These are phyloP conservation scores for Yamadazyma sp. DNA, from an alignment of 1,139 yeast genomes.

Conservation along the genomic window DNA sequence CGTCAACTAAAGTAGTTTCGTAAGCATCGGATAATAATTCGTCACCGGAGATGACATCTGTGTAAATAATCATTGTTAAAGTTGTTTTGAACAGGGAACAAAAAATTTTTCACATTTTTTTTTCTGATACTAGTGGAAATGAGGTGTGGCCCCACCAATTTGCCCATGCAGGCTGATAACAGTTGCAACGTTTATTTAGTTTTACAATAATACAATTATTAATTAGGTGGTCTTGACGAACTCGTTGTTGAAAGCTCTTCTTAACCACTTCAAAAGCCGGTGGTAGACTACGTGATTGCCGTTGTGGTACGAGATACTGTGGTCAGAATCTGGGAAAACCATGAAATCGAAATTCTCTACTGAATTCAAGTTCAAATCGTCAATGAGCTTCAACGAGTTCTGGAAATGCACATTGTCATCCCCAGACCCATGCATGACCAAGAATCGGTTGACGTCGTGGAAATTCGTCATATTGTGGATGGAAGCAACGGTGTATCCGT, in stretches of 20 bases:
- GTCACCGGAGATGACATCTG: conserved; percentile 88
- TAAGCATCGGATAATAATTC: conserved; percentile 98
- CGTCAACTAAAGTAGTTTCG: conserved; percentile 82
- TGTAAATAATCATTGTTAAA: conserved; percentile 40
- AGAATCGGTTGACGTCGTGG: conserved; percentile 54
- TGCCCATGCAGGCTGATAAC: too few species aligned
- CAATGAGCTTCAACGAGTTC: conserved; percentile 63
- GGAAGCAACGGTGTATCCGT: conserved; percentile 55
- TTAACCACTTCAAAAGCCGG: conserved; percentile 59
- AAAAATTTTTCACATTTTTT: conserved; percentile 1
- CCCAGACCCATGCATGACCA: conserved; percentile 78
- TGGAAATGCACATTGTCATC: conserved; percentile 84
- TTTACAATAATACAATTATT: background rate
- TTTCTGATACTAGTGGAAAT: background rate
- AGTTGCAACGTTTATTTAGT: too few species aligned
- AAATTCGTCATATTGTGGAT: conserved; percentile 51
- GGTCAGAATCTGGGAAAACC: conserved; percentile 80
- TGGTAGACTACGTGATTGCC: conserved; percentile 68
- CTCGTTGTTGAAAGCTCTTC: conserved; percentile 21
- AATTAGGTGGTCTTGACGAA: background rate
- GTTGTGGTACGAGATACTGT: conserved; percentile 67
- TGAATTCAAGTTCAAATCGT: conserved; percentile 53
- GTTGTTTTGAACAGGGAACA: conserved; percentile 2
- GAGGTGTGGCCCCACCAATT: conserved; percentile 1
- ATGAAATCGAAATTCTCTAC: conserved; percentile 73